A percentile compares a stretch with the other conserved stretches of the same genome.
These are phyloP conservation scores for Suhomyces sp. DNA, from an alignment of 805 yeast genomes.

Conservation along the genomic window DNA sequence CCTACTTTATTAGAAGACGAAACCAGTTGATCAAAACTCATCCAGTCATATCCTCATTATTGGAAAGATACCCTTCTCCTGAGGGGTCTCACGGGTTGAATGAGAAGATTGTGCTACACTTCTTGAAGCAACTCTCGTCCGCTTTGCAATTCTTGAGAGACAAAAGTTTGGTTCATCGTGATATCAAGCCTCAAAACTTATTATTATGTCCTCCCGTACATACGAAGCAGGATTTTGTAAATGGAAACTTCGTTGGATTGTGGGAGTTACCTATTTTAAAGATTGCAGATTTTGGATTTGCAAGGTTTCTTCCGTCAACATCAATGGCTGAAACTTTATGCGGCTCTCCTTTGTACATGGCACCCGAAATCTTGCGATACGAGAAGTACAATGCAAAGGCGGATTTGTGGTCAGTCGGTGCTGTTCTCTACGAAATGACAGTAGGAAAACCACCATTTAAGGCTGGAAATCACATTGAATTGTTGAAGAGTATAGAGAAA, in stretches of 20 bases:
- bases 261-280: slow-evolving; percentile 89
- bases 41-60: slow-evolving; percentile 73
- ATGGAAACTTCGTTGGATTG: slow-evolving; percentile 64
- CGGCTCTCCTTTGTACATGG: slow-evolving; percentile 98
- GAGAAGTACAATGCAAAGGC: slow-evolving; percentile 97
- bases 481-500: slow-evolving; percentile 79
- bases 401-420: slow-evolving; percentile 97
- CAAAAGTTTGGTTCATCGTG: slow-evolving; percentile 88
- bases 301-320: slow-evolving; percentile 88
- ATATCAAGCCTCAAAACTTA: slow-evolving; percentile 90
- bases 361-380: slow-evolving; percentile 91
- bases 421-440: slow-evolving; percentile 92
- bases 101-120: slow-evolving; percentile 74
- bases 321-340: slow-evolving; percentile 96
- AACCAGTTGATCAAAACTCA: slow-evolving; percentile 68
- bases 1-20: slow-evolving; percentile 78
- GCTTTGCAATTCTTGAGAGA: slow-evolving; percentile 80
- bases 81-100: slow-evolving; percentile 75
- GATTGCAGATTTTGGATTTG: slow-evolving; percentile 97
- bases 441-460: slow-evolving; percentile 96
- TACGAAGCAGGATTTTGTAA: slow-evolving; percentile 56
- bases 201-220: slow-evolving; percentile 79
- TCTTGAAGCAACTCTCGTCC: slow-evolving; percentile 79
- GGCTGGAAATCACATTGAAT: slow-evolving; percentile 89
- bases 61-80: slow-evolving; percentile 83